Conservation (phyloP, 1,284 basidiomycete genomes). For the Papiliotrema laurentii region DNA sequence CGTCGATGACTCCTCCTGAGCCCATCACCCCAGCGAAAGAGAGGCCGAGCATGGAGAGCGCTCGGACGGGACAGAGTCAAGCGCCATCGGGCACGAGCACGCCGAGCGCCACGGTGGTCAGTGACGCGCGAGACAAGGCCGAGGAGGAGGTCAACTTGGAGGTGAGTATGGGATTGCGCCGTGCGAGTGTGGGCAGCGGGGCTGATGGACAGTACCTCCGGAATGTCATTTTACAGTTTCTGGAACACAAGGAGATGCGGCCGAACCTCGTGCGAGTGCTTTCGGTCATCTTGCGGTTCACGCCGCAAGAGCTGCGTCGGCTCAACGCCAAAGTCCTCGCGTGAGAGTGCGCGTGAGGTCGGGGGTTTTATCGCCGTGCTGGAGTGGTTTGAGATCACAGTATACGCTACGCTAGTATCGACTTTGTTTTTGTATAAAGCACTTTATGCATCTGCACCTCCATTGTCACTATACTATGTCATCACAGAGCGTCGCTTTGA, state of each 20-base stretch:
- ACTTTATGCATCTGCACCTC: too few relatives aligned
- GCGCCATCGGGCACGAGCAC: constrained; percentile 2
- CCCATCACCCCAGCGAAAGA: constrained; percentile 3
- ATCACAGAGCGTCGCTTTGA: too few relatives aligned
- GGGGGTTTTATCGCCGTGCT: too few relatives aligned
- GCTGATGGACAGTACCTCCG: constrained; percentile 60
- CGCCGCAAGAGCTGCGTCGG: constrained; percentile 83
- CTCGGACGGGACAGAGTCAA: not conserved
- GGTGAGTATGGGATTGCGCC: constrained; percentile 20
- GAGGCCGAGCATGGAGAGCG: constrained; percentile 12
- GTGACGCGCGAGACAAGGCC: constrained; percentile 51
- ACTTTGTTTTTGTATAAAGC: too few relatives aligned
- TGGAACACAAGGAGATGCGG: constrained; percentile 86
- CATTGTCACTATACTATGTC: too few relatives aligned
- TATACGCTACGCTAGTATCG: too few relatives aligned
- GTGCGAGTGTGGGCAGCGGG: too few relatives aligned
- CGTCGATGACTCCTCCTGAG: constrained; percentile 7
- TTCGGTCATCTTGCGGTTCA: constrained; percentile 85
- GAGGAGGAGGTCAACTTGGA: constrained; percentile 89
- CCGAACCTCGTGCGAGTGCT: constrained; percentile 84
- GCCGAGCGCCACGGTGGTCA: constrained; percentile 4
- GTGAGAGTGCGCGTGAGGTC: constrained; percentile 5
- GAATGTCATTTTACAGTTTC: constrained; percentile 89
- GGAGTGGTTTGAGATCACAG: too few relatives aligned
- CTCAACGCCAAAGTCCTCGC: constrained; percentile 62